Conservation (phyloP, 805 yeast genomes). For the Clavispora vitiphila region DNA sequence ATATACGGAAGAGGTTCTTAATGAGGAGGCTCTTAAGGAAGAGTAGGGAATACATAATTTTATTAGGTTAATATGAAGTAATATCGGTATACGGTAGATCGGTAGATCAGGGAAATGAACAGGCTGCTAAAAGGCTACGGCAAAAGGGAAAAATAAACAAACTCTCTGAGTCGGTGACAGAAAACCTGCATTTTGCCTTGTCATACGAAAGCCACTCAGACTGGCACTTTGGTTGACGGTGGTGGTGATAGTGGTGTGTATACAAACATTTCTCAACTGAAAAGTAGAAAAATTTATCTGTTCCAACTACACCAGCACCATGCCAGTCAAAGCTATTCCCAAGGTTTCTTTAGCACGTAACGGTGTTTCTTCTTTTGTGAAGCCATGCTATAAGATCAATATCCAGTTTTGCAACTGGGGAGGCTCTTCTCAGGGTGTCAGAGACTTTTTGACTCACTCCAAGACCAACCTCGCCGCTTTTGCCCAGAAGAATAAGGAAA, state of each 20-base stretch:
- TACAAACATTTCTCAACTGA: not conserved
- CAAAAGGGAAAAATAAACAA: no score
- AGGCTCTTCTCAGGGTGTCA: constrained; percentile 84
- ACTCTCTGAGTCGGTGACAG: no score
- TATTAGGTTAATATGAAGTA: not conserved
- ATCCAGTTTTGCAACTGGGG: constrained; percentile 93
- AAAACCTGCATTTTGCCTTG: no score
- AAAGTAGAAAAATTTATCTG: not conserved
- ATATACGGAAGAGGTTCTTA: constrained; percentile 14
- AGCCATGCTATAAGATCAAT: constrained; percentile 70
- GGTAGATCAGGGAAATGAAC: no score
- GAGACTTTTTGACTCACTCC: constrained; percentile 23
- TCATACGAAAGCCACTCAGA: no score
- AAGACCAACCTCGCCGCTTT: constrained; percentile 37
- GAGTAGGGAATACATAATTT: not conserved
- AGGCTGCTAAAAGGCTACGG: no score
- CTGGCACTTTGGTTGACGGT: no score
- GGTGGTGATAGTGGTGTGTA: not conserved
- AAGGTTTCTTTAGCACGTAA: constrained; percentile 62
- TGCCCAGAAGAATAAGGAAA: constrained; percentile 57
- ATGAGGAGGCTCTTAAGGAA: constrained; percentile 9
- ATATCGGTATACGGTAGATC: no score
- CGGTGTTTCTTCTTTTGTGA: constrained; percentile 69
- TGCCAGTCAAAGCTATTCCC: constrained; percentile 59
- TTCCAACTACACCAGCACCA: constrained; percentile 6